Evolutionary conservation across 2,329 filamentous ascomycete genomes (phyloP).

Genomic region (Diplodia scrobiculata): DNA sequence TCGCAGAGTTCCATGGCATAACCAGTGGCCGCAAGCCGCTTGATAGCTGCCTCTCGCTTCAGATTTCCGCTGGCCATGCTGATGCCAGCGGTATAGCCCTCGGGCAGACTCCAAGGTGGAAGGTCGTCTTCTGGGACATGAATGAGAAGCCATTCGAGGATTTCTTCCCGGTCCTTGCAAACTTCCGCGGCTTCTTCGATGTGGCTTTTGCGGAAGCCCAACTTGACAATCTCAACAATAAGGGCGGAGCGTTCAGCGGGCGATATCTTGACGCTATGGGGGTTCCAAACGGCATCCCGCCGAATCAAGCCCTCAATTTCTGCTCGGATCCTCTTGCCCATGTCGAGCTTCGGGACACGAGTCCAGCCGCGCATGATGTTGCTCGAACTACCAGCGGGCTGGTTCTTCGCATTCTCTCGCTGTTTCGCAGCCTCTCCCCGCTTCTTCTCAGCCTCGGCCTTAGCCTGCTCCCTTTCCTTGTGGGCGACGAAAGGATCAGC

Average conservation of each 20-base stretch:
- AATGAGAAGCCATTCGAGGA: constrained; percentile 92
- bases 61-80: constrained; percentile 81
- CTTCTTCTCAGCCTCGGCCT: constrained; percentile 75
- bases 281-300: constrained; percentile 82
- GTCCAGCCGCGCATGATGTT: constrained; percentile 73
- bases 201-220: constrained; percentile 88
- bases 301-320: constrained; percentile 80
- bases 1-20: constrained; percentile 84
- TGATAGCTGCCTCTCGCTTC: constrained; percentile 77
- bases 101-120: constrained; percentile 88
- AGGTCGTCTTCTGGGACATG: constrained; percentile 97
- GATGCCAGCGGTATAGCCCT: constrained; percentile 87
- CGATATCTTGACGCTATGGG: constrained; percentile 69
- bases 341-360: constrained; percentile 84
- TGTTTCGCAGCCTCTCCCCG: constrained; percentile 64
- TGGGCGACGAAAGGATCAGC: constrained; percentile 87
- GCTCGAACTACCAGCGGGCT: constrained; percentile 37
- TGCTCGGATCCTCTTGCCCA: constrained; percentile 77
- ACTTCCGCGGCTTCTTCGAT: constrained; percentile 82
- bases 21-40: constrained; percentile 76
- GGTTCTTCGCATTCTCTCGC: constrained; percentile 60
- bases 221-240: constrained; percentile 70
- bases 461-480: constrained; percentile 76
- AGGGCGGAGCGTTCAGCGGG: constrained; percentile 60
- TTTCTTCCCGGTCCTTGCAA: constrained; percentile 90